A percentile compares a stretch with the other conserved stretches of the same genome.
Conservation (phyloP, 2,329 filamentous ascomycete genomes). For the Dactylellina cionopaga region DNA sequence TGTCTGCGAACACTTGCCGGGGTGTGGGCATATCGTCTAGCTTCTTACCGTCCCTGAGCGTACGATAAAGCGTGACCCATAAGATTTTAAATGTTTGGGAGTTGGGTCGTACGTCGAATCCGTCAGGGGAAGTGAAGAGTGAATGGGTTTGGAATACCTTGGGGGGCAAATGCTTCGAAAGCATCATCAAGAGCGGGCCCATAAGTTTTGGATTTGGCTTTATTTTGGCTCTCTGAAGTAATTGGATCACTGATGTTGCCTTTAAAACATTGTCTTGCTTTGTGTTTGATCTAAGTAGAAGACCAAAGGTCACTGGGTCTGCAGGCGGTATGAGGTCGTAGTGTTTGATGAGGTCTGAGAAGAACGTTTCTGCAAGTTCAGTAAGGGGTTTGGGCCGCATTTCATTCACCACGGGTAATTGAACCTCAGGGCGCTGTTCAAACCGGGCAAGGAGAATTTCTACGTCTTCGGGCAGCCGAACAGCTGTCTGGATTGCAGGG, state of each 20-base stretch:
- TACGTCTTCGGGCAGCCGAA: conserved; percentile 33
- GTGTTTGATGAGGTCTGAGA: conserved; percentile 25
- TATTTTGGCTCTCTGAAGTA: conserved; percentile 38
- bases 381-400: conserved; percentile 41
- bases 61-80: conserved; percentile 3
- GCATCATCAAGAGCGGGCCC: conserved; percentile 34
- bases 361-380: conserved; percentile 5
- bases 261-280: conserved; percentile 30
- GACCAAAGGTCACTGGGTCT: conserved; percentile 44
- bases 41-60: conserved; percentile 1
- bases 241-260: conserved; percentile 26
- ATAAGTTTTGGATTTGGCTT: conserved; percentile 19
- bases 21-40: conserved; percentile 3
- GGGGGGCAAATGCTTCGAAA: conserved; percentile 6
- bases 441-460: conserved; percentile 37
- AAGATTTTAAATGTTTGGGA: conserved; percentile 15
- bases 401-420: conserved; percentile 40
- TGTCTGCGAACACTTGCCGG: conserved; percentile 28
- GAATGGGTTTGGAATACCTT: conserved; percentile 22
- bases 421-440: conserved; percentile 11
- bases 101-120: conserved; percentile 26
- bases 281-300: conserved; percentile 25
- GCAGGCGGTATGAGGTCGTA: conserved; percentile 35
- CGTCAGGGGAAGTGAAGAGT: conserved; percentile 11
- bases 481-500: neutral